Evolutionary conservation across 208 protist genomes (phyloP).

Genomic region (Herpetomonas samuelpessoai): DNA sequence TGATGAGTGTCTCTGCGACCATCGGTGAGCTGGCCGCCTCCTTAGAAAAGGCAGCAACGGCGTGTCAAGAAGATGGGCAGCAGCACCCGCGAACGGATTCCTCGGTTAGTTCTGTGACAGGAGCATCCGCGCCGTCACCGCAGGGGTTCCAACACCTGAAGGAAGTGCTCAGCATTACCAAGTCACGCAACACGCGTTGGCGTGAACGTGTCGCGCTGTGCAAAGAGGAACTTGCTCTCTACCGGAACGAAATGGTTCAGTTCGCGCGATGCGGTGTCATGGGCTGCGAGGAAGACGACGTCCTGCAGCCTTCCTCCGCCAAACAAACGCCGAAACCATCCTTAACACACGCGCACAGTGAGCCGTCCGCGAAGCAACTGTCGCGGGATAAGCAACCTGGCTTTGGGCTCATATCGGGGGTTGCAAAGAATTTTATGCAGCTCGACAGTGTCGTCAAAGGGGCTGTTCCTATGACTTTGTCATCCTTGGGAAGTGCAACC

Average conservation of each 20-base stretch:
- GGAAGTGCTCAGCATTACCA: constrained; percentile 32
- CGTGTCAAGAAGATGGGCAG: constrained; percentile 5
- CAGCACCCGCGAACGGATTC: no score
- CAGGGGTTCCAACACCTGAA: constrained; percentile 20
- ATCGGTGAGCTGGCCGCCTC: constrained; percentile 42
- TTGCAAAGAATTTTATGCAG: constrained; percentile 12
- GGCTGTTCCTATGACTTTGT: not conserved
- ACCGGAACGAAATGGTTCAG: constrained; percentile 58
- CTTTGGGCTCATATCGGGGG: constrained; percentile 25
- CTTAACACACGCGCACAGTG: no score
- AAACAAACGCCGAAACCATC: no score
- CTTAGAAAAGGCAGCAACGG: constrained; percentile 19
- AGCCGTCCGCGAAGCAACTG: no score
- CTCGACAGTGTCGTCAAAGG: not conserved
- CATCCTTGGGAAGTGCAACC: not conserved
- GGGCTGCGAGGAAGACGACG: constrained; percentile 19
- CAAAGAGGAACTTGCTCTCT: constrained; percentile 80
- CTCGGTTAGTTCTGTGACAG: no score
- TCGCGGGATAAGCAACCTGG: constrained; percentile 13
- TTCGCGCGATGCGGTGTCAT: constrained; percentile 51
- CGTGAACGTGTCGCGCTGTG: constrained; percentile 60
- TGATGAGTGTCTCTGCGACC: constrained; percentile 46
- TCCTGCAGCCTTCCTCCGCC: no score
- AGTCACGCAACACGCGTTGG: constrained; percentile 25
- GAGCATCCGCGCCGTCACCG: not conserved